phyloP scores from a whole-genome alignment of 768 basidiomycete genomes.

The Collybia mongolica region DNA sequence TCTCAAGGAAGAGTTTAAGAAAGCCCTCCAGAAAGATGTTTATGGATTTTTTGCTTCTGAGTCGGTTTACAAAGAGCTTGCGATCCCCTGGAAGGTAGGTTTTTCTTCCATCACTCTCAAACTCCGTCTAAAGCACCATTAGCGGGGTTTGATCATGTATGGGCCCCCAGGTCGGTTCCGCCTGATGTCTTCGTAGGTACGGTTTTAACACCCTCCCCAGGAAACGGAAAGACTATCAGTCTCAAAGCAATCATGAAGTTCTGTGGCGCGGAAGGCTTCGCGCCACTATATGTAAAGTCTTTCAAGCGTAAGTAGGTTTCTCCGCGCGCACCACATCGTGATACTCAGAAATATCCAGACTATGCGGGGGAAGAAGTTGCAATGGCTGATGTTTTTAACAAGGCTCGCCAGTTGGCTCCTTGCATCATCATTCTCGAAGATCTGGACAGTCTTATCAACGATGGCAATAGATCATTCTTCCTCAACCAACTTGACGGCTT shows the following conservation, averaged over 20 bases:
- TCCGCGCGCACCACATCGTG: neutral
- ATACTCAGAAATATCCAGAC: constrained; percentile 28
- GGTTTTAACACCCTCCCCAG: constrained; percentile 27
- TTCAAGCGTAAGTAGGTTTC: constrained; percentile 51
- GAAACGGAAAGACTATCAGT: constrained; percentile 84
- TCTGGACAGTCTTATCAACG: constrained; percentile 77
- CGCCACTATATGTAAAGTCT: constrained; percentile 79
- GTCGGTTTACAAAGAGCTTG: constrained; percentile 66
- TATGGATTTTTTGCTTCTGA: constrained; percentile 81
- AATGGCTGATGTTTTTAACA: constrained; percentile 67
- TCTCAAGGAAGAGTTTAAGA: constrained; percentile 69
- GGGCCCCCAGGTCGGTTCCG: constrained; percentile 66
- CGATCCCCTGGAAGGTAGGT: constrained; percentile 80
- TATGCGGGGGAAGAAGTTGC: constrained; percentile 61
- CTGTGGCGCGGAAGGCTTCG: constrained; percentile 58
- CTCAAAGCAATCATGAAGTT: constrained; percentile 82
- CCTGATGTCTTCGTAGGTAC: neutral
- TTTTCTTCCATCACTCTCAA: neutral
- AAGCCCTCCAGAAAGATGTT: constrained; percentile 66
- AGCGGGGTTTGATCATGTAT: constrained; percentile 82
- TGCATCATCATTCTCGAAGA: constrained; percentile 61
- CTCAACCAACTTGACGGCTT: constrained; percentile 84
- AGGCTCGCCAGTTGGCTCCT: constrained; percentile 69
- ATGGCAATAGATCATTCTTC: constrained; percentile 82
- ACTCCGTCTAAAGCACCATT: constrained; percentile 1